Base-by-base conservation (phyloP, 345 rosid species). In the Acer yangbiense region DNA sequence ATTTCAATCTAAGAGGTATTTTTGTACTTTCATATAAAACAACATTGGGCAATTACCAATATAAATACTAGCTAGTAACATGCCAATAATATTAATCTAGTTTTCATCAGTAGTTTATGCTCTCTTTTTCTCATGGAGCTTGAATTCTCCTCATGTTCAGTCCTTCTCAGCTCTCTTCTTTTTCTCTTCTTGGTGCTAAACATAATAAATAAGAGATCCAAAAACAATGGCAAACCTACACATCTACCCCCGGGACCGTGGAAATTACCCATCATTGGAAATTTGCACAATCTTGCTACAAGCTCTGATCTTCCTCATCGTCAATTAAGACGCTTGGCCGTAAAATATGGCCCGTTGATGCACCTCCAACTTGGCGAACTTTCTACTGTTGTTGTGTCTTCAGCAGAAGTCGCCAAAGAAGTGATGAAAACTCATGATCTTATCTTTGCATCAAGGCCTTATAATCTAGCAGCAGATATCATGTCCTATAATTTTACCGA, bases 241-340 rank as follows among this genome's bases (percentile, higher is more conserved):
- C 64, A 73, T 6, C 73, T 76, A 9, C 85, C 84, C 6, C 86
- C 87, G 3, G 87, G 86, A 6, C 89, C 87, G 35, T 46, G 72
- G 80, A 80, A 75, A 58, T 65, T 84, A 6, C 87, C 87, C 29
- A 0, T 87, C 6, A 52, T 84, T 2, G 89, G 89, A 6, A 87
- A 82, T 61, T 3, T 83, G 41, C 87, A 79, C 62, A 80, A 78
- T 27, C 65, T 84, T 0, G 11, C n/a, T 57, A 73, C 39, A 35
- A 35, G 39, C 39, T 35, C 78, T 9, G 13, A 71, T 23, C 68
- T 75, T 0, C 85, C 85, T 1, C 85, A 82, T 62, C 79, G 9
- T 1, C 9, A 32, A 4, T 50, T 82, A 9, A 71, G 63, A 76
- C 79, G 67, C 20, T 71, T 79, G 65, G 69, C 83, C 50, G 35